Evolutionary conservation across 352 stramenopile species (phyloP).

Genomic region (Pythium dissimile): DNA sequence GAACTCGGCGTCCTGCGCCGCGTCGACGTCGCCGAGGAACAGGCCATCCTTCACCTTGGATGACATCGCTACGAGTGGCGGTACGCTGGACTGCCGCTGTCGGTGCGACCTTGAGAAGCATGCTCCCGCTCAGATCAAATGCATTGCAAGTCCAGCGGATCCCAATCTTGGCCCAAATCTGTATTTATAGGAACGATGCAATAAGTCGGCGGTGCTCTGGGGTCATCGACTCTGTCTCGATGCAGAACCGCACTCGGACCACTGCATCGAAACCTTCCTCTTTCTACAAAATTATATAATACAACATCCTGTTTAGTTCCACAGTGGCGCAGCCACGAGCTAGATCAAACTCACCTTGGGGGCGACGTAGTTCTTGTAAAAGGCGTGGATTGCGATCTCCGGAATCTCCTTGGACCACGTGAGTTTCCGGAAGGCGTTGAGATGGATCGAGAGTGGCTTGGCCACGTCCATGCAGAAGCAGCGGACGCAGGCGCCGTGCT

Average conservation of each 20-base stretch:
- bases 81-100: no score
- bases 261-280: slow-evolving; percentile 74
- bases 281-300: slow-evolving; percentile 30
- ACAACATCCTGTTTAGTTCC: background rate
- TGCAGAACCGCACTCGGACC: slow-evolving; percentile 61
- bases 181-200: slow-evolving; percentile 61
- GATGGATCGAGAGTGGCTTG: slow-evolving; percentile 78
- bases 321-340: background rate
- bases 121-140: slow-evolving; percentile 3
- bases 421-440: slow-evolving; percentile 82
- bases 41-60: slow-evolving; percentile 93
- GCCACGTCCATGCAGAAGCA: slow-evolving; percentile 77
- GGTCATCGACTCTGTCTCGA: slow-evolving; percentile 35
- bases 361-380: slow-evolving; percentile 75
- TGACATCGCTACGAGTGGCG: slow-evolving; percentile 69
- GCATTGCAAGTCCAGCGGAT: slow-evolving; percentile 5
- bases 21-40: slow-evolving; percentile 92
- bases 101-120: background rate
- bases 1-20: slow-evolving; percentile 91
- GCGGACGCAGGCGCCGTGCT: slow-evolving; percentile 58
- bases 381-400: slow-evolving; percentile 84
- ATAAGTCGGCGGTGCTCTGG: slow-evolving; percentile 38
- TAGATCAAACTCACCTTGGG: slow-evolving; percentile 31
- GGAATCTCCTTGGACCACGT: slow-evolving; percentile 74
- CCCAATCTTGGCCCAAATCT: background rate